Evolutionary conservation across 768 basidiomycete species (phyloP).

Genomic region (Boletus vermiculosoides): DNA sequence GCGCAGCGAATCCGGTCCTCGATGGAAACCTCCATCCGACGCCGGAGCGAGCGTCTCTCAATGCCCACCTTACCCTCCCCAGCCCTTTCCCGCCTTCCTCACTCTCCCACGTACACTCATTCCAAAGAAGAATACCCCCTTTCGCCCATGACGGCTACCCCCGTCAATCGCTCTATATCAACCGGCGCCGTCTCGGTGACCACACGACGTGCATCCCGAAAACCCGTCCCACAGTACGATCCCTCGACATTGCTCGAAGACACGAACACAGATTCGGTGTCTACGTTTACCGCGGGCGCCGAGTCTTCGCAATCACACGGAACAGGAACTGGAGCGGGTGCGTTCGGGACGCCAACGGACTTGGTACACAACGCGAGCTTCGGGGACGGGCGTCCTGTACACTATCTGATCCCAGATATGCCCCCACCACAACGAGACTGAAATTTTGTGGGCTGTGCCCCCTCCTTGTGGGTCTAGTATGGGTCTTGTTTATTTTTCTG

Average conservation of each 20-base stretch:
- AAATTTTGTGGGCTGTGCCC: slow-evolving; percentile 7
- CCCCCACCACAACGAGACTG: slow-evolving; percentile 37
- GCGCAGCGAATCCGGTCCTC: slow-evolving; percentile 33
- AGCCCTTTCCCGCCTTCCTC: slow-evolving; percentile 13
- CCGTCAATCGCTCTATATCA: slow-evolving; percentile 31
- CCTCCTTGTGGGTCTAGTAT: neutral
- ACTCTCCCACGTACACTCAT: slow-evolving; percentile 16
- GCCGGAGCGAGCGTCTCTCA: slow-evolving; percentile 31
- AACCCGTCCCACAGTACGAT: slow-evolving; percentile 58
- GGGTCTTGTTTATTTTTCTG: neutral
- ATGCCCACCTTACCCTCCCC: slow-evolving; percentile 26
- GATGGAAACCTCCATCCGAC: slow-evolving; percentile 27
- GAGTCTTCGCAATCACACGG: slow-evolving; percentile 32
- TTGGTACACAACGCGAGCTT: slow-evolving; percentile 45
- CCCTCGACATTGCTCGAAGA: slow-evolving; percentile 28
- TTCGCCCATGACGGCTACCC: slow-evolving; percentile 20
- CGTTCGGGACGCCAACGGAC: slow-evolving; percentile 13
- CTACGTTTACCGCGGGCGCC: slow-evolving; percentile 19
- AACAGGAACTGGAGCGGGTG: slow-evolving; percentile 13
- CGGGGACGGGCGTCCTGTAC: slow-evolving; percentile 46
- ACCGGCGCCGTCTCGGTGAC: slow-evolving; percentile 20
- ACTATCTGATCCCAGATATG: slow-evolving; percentile 62
- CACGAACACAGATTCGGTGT: slow-evolving; percentile 20
- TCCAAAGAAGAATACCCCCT: slow-evolving; percentile 32
- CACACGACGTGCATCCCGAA: slow-evolving; percentile 41